Base-by-base conservation (phyloP, 768 basidiomycete species). In the Mycena venus region DNA sequence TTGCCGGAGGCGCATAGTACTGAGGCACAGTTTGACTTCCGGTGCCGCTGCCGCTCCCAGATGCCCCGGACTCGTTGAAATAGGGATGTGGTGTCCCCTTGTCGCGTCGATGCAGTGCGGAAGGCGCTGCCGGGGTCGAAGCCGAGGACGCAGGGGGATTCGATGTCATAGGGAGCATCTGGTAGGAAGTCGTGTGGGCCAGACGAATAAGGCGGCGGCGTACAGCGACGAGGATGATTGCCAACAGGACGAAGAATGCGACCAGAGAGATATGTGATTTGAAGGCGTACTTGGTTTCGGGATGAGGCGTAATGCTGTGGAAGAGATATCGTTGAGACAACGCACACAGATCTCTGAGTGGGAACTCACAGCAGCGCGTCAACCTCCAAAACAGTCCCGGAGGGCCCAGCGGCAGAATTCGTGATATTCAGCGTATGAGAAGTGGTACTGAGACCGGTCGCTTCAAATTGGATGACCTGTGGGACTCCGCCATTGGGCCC, bases 401-500 rank as follows among this genome's bases (percentile, higher is more conserved):
- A 19, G 0, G 49, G 74, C 2, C 74, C 74, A 0, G 60, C 34
- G 4, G 66, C 70, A 7, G 56, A 19, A 29, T 75, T 75, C 6
- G 65, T 75, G 42, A 75, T 47, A 21, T 62, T 75, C 23, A 75
- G 40, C 7, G 32, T 44, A 29, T 75, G 74, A 2, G 27, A 5
- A 7, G 31, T 21, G 19, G 31, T 40, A 10, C 32, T 34, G 19
- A 75, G 70, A 14, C 66, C 70, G 0, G 14, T 42, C 3, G 55
- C 61, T 23, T 64, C 44, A 31, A 75, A 75, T 32, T 75, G 74
- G 25, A 75, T 63, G 42, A 75, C 74, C 21, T 75, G 74, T 0
- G 65, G 68, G 8, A 72, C 51, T 1, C 74, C 70, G 2, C 64
- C 61, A 27, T 31, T 34, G 2, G 59, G 27, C 3, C 59, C 70